phyloP scores from a whole-genome alignment of 371 early-diverging fungal genomes.

The Amoeboaphelidium occidentale region DNA sequence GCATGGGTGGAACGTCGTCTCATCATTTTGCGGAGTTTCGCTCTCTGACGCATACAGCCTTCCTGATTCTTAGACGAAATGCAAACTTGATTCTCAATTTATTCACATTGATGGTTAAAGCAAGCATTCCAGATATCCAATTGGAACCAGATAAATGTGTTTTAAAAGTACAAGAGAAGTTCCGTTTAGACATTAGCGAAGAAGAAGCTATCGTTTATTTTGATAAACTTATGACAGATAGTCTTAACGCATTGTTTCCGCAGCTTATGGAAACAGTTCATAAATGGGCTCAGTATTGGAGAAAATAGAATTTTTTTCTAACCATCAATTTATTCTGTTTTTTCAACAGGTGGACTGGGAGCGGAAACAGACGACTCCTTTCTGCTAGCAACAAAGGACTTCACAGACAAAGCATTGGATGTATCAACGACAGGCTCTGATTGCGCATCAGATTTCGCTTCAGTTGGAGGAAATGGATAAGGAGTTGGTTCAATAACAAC shows the following conservation, averaged over 20 bases:
- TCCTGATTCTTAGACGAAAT: slow-evolving; percentile 63
- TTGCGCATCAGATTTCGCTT: no score
- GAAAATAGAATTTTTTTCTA: slow-evolving; percentile 2
- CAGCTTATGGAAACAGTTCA: slow-evolving; percentile 92
- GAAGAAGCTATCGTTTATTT: slow-evolving; percentile 50
- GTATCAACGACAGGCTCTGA: no score
- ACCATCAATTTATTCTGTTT: no score
- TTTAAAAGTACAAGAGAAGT: slow-evolving; percentile 30
- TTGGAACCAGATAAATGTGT: slow-evolving; percentile 91
- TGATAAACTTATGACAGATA: slow-evolving; percentile 68
- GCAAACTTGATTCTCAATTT: slow-evolving; percentile 82
- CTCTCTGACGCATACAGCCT: slow-evolving; percentile 74
- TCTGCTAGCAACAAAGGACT: no score
- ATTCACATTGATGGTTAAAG: slow-evolving; percentile 81
- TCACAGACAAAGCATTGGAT: no score
- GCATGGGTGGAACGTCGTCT: slow-evolving; percentile 77
- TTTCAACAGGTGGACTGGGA: no score
- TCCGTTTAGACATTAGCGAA: neutral
- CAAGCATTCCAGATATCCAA: slow-evolving; percentile 81
- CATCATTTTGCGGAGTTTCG: slow-evolving; percentile 58
- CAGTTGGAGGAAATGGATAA: no score
- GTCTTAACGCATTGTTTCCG: slow-evolving; percentile 79
- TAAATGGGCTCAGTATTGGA: slow-evolving; percentile 64
- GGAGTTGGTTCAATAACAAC: no score
- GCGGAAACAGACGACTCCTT: no score